A percentile compares a stretch with the other conserved stretches of the same genome.
Evolutionary conservation across 2,329 filamentous ascomycete species (phyloP).

Genomic region (Fusarium algeriense): DNA sequence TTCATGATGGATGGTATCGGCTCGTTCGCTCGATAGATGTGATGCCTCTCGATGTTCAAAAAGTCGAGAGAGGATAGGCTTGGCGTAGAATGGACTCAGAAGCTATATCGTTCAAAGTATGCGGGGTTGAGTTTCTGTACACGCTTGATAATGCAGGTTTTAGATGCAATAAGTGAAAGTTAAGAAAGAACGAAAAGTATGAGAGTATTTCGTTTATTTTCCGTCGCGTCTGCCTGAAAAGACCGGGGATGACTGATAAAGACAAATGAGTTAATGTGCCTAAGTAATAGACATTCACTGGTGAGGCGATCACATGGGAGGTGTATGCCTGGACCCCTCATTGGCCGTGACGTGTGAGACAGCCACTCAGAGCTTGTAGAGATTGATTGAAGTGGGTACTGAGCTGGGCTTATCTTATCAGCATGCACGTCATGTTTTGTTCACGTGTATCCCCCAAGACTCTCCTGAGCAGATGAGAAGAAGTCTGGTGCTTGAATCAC

Average conservation of each 20-base stretch:
- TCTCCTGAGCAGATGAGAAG: neutral
- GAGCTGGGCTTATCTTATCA: slow-evolving; percentile 33
- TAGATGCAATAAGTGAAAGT: neutral
- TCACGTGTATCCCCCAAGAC: slow-evolving; percentile 25
- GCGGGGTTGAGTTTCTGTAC: slow-evolving; percentile 29
- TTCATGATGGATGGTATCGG: slow-evolving; percentile 72
- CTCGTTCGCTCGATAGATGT: neutral
- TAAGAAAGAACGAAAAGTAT: neutral
- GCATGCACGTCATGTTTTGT: slow-evolving; percentile 34
- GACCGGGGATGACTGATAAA: slow-evolving; percentile 27
- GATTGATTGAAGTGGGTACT: neutral
- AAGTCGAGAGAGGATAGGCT: slow-evolving; percentile 5
- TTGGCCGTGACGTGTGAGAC: slow-evolving; percentile 27
- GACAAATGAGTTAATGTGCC: slow-evolving; percentile 8
- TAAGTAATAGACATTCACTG: slow-evolving; percentile 31
- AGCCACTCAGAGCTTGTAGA: slow-evolving; percentile 13
- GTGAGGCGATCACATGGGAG: slow-evolving; percentile 50
- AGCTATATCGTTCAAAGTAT: slow-evolving; percentile 2
- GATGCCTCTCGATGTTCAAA: neutral
- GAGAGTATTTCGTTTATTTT: neutral
- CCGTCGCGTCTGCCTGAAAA: slow-evolving; percentile 15
- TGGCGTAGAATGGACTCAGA: neutral
- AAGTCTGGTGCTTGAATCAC: slow-evolving; percentile 29
- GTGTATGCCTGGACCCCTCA: slow-evolving; percentile 37
- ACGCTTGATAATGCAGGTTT: neutral